Evolutionary conservation across 345 rosid genomes (phyloP).

Genomic region (Moringa oleifera): DNA sequence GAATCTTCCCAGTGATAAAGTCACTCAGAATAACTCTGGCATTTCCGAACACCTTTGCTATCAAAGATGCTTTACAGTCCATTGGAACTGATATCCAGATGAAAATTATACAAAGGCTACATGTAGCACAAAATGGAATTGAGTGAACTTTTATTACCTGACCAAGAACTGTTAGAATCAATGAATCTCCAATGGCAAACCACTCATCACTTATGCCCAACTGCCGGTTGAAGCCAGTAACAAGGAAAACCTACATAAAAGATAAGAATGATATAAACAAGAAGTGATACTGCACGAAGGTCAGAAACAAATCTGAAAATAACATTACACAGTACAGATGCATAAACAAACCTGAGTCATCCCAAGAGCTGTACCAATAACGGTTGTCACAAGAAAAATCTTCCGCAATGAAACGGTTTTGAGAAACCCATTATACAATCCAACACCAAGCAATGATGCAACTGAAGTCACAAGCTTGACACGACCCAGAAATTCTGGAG

Average conservation of each 20-base stretch:
- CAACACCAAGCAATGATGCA: conserved; percentile 90
- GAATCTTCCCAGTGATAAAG: neutral
- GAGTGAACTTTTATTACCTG: conserved; percentile 44
- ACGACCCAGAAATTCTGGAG: conserved; percentile 94
- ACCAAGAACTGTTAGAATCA: conserved; percentile 81
- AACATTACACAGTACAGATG: neutral
- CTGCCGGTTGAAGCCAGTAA: conserved; percentile 71
- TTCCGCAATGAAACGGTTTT: conserved; percentile 73
- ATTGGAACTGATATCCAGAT: neutral
- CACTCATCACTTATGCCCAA: conserved; percentile 90
- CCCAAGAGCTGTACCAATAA: conserved; percentile 77
- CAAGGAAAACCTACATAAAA: conserved; percentile 69
- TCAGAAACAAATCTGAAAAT: neutral
- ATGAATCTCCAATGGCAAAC: conserved; percentile 96
- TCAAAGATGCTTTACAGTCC: neutral
- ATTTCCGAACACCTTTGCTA: neutral
- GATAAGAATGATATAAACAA: neutral
- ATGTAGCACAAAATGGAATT: neutral
- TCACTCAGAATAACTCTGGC: neutral
- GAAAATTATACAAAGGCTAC: neutral
- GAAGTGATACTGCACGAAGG: neutral
- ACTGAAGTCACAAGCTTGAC: conserved; percentile 84
- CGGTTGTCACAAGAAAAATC: conserved; percentile 73
- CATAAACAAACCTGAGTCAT: conserved; percentile 77
- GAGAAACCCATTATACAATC: conserved; percentile 85